These are phyloP conservation scores for Plasmopara muralis DNA, from an alignment of 352 stramenopile species.

Conservation along the genomic window DNA sequence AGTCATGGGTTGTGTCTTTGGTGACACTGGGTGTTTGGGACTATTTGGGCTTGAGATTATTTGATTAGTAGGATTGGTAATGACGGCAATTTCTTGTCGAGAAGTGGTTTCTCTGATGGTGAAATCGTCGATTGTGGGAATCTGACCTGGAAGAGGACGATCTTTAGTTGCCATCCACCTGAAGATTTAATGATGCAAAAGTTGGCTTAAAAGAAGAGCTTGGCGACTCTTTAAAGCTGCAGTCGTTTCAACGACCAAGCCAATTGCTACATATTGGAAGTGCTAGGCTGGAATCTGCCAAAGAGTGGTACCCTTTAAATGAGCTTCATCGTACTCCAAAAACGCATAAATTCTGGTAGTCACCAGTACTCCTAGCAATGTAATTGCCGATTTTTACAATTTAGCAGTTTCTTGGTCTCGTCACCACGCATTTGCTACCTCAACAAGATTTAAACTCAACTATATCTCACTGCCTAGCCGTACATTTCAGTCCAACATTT, in stretches of 20 bases:
- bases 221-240: not conserved
- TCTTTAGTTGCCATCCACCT: constrained; percentile 29
- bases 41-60: constrained; percentile 11
- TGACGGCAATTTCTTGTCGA: too few species aligned
- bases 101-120: constrained; percentile 8
- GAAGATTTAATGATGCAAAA: constrained; percentile 14
- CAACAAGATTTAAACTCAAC: too few species aligned
- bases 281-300: not conserved
- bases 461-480: too few species aligned
- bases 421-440: too few species aligned
- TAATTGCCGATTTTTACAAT: too few species aligned
- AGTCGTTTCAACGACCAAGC: constrained; percentile 2
- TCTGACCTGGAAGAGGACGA: constrained; percentile 22
- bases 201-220: constrained; percentile 2
- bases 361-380: too few species aligned
- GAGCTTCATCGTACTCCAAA: too few species aligned
- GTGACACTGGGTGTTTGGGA: constrained; percentile 8
- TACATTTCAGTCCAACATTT: too few species aligned
- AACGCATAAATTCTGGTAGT: too few species aligned
- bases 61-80: constrained; percentile 14
- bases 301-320: too few species aligned
- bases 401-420: too few species aligned
- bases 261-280: not conserved
- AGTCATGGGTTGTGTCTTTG: constrained; percentile 13
- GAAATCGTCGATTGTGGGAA: constrained; percentile 14